Percentiles rank a stretch among this genome's conserved stretches.
Conservation (phyloP, 306 rosid genomes). For the Hippophae gyantsensis region DNA sequence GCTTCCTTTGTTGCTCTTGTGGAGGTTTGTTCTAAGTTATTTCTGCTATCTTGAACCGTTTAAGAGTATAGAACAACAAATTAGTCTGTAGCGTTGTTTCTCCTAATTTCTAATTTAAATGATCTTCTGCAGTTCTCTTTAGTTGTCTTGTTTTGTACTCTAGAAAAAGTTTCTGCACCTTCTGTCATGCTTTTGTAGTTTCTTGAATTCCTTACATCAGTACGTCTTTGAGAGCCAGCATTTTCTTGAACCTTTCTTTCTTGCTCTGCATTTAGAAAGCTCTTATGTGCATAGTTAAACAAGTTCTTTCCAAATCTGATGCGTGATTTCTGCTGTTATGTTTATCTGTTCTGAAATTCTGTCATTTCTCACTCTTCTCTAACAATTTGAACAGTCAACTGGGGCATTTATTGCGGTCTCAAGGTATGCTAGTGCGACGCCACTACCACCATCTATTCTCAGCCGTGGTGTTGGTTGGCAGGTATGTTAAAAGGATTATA, state of each 20-base stretch:
- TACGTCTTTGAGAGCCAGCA: no score
- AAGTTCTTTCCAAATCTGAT: not conserved
- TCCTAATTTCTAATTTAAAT: not conserved
- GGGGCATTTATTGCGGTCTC: slow-evolving; percentile 78
- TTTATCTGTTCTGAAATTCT: not conserved
- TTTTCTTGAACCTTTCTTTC: no score
- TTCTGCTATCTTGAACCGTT: not conserved
- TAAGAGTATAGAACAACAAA: not conserved
- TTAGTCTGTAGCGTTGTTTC: not conserved
- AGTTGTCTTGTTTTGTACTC: not conserved
- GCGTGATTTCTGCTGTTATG: not conserved
- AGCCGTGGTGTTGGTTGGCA: slow-evolving; percentile 99
- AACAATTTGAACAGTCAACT: slow-evolving; percentile 55
- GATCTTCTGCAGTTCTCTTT: not conserved
- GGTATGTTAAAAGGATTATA: slow-evolving; percentile 29
- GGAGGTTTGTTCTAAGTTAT: slow-evolving; percentile 51
- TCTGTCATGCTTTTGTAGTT: no score
- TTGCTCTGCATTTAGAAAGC: no score
- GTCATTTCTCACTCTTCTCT: slow-evolving; percentile 3
- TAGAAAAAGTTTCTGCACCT: no score
- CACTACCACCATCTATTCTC: slow-evolving; percentile 77
- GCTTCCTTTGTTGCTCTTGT: slow-evolving; percentile 88
- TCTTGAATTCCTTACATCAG: no score
- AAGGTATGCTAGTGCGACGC: slow-evolving; percentile 92
- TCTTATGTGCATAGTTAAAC: no score